Evolutionary conservation across 345 rosid species (phyloP), one percentile per base, ranked within the genome.

Genomic region (Cochlearia excelsa): DNA sequence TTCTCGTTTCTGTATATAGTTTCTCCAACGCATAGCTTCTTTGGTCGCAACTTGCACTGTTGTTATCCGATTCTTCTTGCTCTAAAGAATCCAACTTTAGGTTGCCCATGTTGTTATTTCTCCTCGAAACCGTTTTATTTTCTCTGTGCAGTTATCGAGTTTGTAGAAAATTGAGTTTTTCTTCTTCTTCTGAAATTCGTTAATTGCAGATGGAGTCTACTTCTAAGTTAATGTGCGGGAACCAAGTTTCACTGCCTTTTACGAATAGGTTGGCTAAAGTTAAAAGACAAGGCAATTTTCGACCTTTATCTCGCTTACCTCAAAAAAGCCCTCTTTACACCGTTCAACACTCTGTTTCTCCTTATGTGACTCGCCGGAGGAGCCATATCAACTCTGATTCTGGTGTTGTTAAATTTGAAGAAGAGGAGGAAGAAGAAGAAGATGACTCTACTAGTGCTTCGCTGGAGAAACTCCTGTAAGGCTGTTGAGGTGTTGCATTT

Each of bases 381-480:
- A 82, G 67, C 74, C 85, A 78, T 66, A 47, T 44, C 27, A 78
- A 77, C 64, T 67, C 86, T 52, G 86, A 72, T 23, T 75, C 51
- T 41, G 78, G 77, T 43, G 61, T 74, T 59, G 38, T 67, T 48
- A 69, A 71, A 50, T 60, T 40, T 16, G 23, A 16, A 16, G 23
- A 16, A 16, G 23, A 16, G 23, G 43, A 75, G 40, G 33, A 16
- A 16, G 23, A 16, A 16, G 66, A 74, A 46, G 79, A 77, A 9
- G 69, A 39, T 63, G 54, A 43, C 58, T 27, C 70, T 26, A 23
- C 48, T 73, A 16, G 34, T 16, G 23, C 23, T 57, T 53, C 69
- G 40, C 46, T 41, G 4, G 75, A 59, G 46, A 68, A 77, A 70
- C 57, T 53, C 64, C 23, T 26, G 97, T 90, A 77, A 79, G 88